Percentiles rank a stretch among this genome's conserved stretches.
These are phyloP conservation scores for Ananas comosus DNA, from an alignment of 176 grass and related monocot genomes.

Conservation along the genomic window DNA sequence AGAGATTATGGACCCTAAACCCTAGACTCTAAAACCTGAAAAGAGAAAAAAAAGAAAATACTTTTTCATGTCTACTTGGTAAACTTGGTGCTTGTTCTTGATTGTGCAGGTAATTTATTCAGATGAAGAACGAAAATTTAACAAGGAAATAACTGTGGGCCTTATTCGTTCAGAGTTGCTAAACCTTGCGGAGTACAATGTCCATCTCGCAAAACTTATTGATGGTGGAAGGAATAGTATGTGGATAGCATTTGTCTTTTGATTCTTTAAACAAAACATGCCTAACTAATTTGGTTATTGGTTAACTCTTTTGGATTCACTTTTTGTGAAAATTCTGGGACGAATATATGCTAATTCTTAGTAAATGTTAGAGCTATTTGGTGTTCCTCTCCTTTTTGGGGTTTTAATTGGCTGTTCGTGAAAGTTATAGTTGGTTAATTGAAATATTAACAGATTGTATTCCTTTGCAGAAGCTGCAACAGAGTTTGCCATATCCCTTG, in stretches of 20 bases:
- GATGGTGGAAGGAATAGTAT: constrained; percentile 89
- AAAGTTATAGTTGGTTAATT: neutral
- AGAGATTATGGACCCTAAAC: no score
- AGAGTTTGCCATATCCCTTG: constrained; percentile 77
- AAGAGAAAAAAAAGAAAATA: no score
- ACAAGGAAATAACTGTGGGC: constrained; percentile 57
- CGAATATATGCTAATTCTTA: no score
- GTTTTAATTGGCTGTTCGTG: constrained; percentile 7
- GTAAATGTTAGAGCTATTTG: neutral
- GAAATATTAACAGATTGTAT: constrained; percentile 13
- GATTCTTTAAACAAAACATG: neutral
- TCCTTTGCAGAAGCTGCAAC: constrained; percentile 56
- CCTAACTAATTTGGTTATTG: neutral
- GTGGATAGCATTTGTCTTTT: constrained; percentile 22
- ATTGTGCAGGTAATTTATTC: constrained; percentile 79
- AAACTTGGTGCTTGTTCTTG: constrained; percentile 9
- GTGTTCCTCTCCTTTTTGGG: neutral
- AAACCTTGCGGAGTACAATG: constrained; percentile 76
- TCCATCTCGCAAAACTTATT: constrained; percentile 88
- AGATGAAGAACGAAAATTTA: constrained; percentile 86
- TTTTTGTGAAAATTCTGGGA: no score
- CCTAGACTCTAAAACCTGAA: no score
- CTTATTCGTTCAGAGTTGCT: constrained; percentile 83
- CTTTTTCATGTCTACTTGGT: neutral
- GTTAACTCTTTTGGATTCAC: neutral